Percentiles rank a stretch among this genome's conserved stretches.
phyloP scores from a whole-genome alignment of 495 filamentous ascomycete species.

The Aspergillus sclerotioniger region DNA sequence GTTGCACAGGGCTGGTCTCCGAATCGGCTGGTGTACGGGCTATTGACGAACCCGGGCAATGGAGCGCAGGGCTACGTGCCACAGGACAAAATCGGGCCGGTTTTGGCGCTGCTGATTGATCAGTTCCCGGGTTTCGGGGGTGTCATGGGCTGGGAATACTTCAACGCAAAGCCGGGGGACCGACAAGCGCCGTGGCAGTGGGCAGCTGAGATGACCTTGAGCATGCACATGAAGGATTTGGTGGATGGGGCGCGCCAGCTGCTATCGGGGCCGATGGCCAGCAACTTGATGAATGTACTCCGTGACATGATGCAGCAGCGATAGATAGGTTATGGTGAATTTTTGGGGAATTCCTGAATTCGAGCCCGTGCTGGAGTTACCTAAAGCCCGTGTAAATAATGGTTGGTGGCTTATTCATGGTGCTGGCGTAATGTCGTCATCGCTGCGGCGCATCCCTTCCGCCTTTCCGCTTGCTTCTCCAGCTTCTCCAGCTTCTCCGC shows the following conservation, averaged over 20 bases:
- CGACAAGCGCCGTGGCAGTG: slow-evolving; percentile 65
- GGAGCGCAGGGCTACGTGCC: slow-evolving; percentile 59
- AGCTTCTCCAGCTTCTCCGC: not conserved
- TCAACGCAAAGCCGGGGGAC: slow-evolving; percentile 63
- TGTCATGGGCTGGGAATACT: slow-evolving; percentile 88
- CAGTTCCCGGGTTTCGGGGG: slow-evolving; percentile 68
- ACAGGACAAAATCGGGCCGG: slow-evolving; percentile 42
- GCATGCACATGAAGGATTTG: slow-evolving; percentile 47
- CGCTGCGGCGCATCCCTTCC: not conserved
- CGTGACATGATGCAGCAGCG: slow-evolving; percentile 30
- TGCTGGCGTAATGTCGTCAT: slow-evolving; percentile 16
- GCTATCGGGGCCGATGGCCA: slow-evolving; percentile 28
- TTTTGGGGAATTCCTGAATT: not conserved
- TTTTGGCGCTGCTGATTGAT: slow-evolving; percentile 45
- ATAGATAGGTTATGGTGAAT: not conserved
- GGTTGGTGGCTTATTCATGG: too few species aligned
- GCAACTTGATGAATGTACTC: slow-evolving; percentile 30
- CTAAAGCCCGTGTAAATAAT: not conserved
- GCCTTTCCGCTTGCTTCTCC: not conserved
- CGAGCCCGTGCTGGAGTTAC: not conserved
- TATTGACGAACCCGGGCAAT: slow-evolving; percentile 68
- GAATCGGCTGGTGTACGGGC: slow-evolving; percentile 65
- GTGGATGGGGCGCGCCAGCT: slow-evolving; percentile 32
- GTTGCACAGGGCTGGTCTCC: slow-evolving; percentile 63
- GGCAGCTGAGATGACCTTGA: slow-evolving; percentile 58